Evolutionary conservation across 2,329 filamentous ascomycete genomes (phyloP).

Genomic region (Cytospora paraplurivora): DNA sequence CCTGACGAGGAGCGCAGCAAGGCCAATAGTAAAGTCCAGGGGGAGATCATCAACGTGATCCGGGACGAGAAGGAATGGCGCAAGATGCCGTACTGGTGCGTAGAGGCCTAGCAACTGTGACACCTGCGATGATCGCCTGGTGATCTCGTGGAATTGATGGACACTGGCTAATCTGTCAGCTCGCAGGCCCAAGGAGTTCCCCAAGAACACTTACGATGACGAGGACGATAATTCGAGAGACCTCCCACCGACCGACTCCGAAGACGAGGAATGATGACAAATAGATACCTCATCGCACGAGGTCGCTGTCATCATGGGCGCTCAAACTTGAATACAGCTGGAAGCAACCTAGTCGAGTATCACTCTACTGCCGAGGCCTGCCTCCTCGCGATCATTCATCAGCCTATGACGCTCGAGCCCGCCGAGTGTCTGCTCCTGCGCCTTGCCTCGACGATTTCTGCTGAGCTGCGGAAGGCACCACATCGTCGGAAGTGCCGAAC

Average conservation of each 20-base stretch:
- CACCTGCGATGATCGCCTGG: background rate
- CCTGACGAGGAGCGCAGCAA: slow-evolving; percentile 59
- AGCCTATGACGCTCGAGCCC: slow-evolving; percentile 1
- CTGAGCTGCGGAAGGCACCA: background rate
- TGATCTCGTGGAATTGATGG: background rate
- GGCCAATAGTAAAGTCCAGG: slow-evolving; percentile 72
- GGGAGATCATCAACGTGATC: slow-evolving; percentile 92
- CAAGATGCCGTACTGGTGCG: slow-evolving; percentile 83
- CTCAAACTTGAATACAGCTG: background rate
- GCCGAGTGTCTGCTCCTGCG: background rate
- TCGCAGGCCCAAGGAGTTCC: slow-evolving; percentile 76
- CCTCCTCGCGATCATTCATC: slow-evolving; percentile 28
- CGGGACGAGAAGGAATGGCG: slow-evolving; percentile 90
- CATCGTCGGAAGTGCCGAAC: slow-evolving; percentile 53
- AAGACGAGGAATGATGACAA: slow-evolving; percentile 57
- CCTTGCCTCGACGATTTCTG: background rate
- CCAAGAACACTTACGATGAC: slow-evolving; percentile 63
- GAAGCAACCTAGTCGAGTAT: background rate
- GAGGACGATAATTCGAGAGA: slow-evolving; percentile 81
- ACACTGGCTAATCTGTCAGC: slow-evolving; percentile 12
- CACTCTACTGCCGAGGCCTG: background rate
- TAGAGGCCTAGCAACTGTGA: slow-evolving; percentile 8
- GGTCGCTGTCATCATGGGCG: background rate
- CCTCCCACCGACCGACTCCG: slow-evolving; percentile 81
- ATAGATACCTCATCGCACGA: background rate